Evolutionary conservation across 108 stramenopile genomes (phyloP).

Genomic region (Nitzschia sp.): DNA sequence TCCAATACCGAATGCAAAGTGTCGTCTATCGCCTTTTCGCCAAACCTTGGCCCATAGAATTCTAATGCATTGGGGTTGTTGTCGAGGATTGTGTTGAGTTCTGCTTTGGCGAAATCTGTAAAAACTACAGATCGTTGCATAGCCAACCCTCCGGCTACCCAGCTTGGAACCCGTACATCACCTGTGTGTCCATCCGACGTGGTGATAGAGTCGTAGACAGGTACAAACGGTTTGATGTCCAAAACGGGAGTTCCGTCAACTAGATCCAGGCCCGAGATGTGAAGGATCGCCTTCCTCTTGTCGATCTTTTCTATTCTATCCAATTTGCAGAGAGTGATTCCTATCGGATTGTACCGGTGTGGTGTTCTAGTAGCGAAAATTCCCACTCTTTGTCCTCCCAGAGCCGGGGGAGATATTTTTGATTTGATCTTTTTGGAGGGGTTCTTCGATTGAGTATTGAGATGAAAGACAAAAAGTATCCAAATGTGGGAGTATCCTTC

Average conservation of each 20-base stretch:
- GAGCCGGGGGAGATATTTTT: slow-evolving; percentile 84
- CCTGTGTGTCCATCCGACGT: not conserved
- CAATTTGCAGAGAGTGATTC: slow-evolving; percentile 86
- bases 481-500: slow-evolving; percentile 90
- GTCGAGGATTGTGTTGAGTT: slow-evolving; percentile 41
- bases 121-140: slow-evolving; percentile 59
- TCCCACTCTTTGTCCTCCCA: slow-evolving; percentile 92
- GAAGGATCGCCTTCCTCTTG: slow-evolving; percentile 36
- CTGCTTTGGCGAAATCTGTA: slow-evolving; percentile 38
- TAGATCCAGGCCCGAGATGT: slow-evolving; percentile 85
- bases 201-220: slow-evolving; percentile 78
- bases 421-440: slow-evolving; percentile 44
- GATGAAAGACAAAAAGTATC: slow-evolving; percentile 96
- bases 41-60: slow-evolving; percentile 69
- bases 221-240: slow-evolving; percentile 93
- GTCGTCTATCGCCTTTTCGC: slow-evolving; percentile 36
- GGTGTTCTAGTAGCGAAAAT: slow-evolving; percentile 95
- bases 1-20: slow-evolving; percentile 37
- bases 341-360: slow-evolving; percentile 95
- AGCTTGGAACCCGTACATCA: slow-evolving; percentile 46
- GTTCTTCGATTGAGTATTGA: slow-evolving; percentile 82
- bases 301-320: slow-evolving; percentile 50
- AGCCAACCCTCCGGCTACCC: slow-evolving; percentile 72
- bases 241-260: slow-evolving; percentile 94
- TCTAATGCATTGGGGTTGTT: slow-evolving; percentile 43